Base-by-base conservation (phyloP, 371 early-diverging fungal genomes). In the Lichtheimia corymbifera region DNA sequence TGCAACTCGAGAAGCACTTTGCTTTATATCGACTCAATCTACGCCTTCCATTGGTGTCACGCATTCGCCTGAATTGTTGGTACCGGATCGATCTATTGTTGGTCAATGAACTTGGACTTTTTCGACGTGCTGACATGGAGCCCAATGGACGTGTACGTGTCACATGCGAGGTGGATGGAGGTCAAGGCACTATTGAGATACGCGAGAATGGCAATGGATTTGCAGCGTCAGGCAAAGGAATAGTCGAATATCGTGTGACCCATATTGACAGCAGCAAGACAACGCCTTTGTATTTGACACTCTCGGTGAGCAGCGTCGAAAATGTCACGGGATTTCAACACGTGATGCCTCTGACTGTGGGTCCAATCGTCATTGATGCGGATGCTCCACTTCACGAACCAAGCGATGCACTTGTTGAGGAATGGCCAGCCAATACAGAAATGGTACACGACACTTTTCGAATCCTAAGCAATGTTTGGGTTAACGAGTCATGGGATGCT, bases 401-500 rank as follows among this genome's bases (percentile, higher is more conserved):
- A 28, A 44, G 55, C 22, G 41, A 45, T 47, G 41, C 50, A 13
- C 71, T 71, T 12, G 43, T 71, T 24, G 65, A 76, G 30, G 59
- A 49, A 55, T 81, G 67, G 76, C 71, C 55, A n/a, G 68, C 56
- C 11, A 58, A 50, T 41, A 68, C 55, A 42, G 65, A 18, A 12
- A 71, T 73, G 70, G 70, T 67, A 1, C 71, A 74, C 52, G 74
- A 68, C 18, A 70, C 70, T 0, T 80, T 68, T 62, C 72, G 80
- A 13, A 18, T 69, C 14, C 73, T 79, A 58, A 59, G 61, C 1
- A 55, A 71, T 53, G 58, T 85, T 40, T 63, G 79, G 4, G 75
- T 87, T 45, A 74, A 82, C 24, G 87, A 87, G 60, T 63, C 72
- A 25, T 83, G 84, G 82, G 83, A 85, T 61, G 73, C 74, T 4